These are phyloP conservation scores for Ormosia emarginata DNA, from an alignment of 306 rosid genomes.

Conservation along the genomic window DNA sequence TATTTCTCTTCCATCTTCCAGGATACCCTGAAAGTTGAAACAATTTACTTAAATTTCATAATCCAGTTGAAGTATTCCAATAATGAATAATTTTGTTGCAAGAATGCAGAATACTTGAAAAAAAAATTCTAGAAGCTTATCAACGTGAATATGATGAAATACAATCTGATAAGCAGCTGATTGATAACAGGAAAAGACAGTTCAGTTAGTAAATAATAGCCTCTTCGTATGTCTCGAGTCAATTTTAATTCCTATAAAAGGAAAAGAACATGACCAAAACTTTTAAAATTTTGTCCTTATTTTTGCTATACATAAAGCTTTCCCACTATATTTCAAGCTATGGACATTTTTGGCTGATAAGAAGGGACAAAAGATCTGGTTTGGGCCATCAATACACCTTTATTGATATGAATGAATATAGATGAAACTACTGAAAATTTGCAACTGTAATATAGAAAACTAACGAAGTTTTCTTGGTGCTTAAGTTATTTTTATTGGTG, in stretches of 20 bases:
- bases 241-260: background rate
- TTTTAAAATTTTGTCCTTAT: background rate
- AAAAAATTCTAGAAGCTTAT: background rate
- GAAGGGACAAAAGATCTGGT: too few species aligned
- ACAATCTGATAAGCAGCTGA: background rate
- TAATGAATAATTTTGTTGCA: background rate
- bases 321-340: too few species aligned
- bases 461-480: too few species aligned
- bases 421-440: too few species aligned
- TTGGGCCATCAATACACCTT: too few species aligned
- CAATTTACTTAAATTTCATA: background rate
- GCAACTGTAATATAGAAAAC: too few species aligned
- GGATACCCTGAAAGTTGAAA: constrained; percentile 35
- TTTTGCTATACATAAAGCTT: too few species aligned
- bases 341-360: too few species aligned
- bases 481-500: too few species aligned
- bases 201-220: background rate
- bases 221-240: background rate
- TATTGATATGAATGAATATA: too few species aligned
- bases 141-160: background rate
- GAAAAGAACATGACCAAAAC: too few species aligned
- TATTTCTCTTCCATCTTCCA: constrained; percentile 42
- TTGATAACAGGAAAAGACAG: background rate
- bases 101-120: background rate
- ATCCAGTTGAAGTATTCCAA: background rate